A percentile compares a stretch with the other conserved stretches of the same genome.
Evolutionary conservation across 371 early-diverging fungal species (phyloP).

Genomic region (Lichtheimia hyalospora): DNA sequence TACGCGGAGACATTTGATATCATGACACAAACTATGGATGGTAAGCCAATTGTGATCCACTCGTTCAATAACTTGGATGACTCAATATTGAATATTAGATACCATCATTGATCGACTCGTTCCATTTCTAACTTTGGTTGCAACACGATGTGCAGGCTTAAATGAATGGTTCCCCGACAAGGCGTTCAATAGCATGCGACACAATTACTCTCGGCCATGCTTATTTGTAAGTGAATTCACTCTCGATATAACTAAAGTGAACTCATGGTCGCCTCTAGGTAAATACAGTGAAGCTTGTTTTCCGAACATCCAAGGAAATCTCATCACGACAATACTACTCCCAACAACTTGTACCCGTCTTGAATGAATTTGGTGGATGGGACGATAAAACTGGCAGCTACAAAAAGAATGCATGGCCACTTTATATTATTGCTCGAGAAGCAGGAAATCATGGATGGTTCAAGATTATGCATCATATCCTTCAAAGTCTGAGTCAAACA

Average conservation of each 20-base stretch:
- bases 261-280: conserved; percentile 17
- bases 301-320: conserved; percentile 18
- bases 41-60: background rate
- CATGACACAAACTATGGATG: background rate
- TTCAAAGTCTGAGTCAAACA: conserved; percentile 20
- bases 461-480: conserved; percentile 28
- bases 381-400: conserved; percentile 9
- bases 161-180: conserved; percentile 2
- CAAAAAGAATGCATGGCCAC: conserved; percentile 27
- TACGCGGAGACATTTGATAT: background rate
- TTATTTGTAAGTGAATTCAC: background rate
- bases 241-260: too few relatives aligned
- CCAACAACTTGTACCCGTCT: background rate
- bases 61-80: background rate
- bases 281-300: conserved; percentile 25
- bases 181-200: background rate
- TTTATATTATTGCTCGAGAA: conserved; percentile 36
- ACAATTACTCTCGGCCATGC: background rate
- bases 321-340: conserved; percentile 7
- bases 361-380: conserved; percentile 31
- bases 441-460: conserved; percentile 39
- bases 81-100: background rate
- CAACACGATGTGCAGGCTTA: background rate
- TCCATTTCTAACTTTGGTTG: too few relatives aligned
- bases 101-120: too few relatives aligned